These are phyloP conservation scores for Beta macrorhiza DNA, from an alignment of 179 eudicot species.

Conservation along the genomic window DNA sequence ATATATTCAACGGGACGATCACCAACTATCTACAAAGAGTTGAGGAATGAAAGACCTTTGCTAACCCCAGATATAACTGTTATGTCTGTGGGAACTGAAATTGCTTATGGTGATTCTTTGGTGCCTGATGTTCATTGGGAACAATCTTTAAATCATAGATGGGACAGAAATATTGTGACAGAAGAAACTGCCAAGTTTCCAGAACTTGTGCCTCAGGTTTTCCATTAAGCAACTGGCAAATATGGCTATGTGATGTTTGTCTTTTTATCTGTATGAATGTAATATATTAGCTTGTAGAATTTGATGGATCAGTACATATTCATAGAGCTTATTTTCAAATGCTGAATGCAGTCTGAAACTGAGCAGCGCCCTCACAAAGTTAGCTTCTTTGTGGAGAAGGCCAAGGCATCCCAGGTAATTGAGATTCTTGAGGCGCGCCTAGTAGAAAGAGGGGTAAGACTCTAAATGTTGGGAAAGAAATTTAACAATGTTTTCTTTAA, in stretches of 20 bases:
- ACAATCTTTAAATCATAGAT: conserved; percentile 63
- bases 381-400: conserved; percentile 83
- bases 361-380: conserved; percentile 92
- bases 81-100: conserved; percentile 97
- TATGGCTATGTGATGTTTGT: neutral
- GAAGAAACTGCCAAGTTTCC: conserved; percentile 77
- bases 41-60: conserved; percentile 91
- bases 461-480: neutral
- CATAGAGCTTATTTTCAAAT: neutral
- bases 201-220: conserved; percentile 85
- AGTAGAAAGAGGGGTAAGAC: conserved; percentile 67
- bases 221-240: neutral
- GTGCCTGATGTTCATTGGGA: conserved; percentile 92
- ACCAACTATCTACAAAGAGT: conserved; percentile 62
- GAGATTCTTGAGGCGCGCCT: conserved; percentile 55
- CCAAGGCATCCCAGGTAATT: conserved; percentile 66
- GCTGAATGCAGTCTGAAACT: conserved; percentile 66
- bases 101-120: conserved; percentile 81
- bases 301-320: neutral
- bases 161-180: conserved; percentile 68
- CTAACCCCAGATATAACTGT: conserved; percentile 97
- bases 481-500: neutral
- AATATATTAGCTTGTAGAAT: neutral
- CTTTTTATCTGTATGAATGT: neutral
- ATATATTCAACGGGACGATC: conserved; percentile 97